phyloP scores from a whole-genome alignment of 108 stramenopile species.

The Cyclotella kingstonii region DNA sequence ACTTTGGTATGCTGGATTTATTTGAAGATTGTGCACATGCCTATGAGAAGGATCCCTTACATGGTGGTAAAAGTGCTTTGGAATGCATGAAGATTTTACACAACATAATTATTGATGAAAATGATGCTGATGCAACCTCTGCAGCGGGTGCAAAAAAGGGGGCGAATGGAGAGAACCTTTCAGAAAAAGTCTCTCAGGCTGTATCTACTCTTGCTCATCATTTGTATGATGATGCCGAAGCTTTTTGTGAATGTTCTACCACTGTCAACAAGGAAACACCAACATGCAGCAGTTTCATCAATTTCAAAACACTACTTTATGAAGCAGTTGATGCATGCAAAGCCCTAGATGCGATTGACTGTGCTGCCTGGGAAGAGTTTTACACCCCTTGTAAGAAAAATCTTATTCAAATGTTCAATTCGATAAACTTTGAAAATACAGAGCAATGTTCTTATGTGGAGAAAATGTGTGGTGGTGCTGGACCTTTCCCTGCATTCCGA shows the following conservation, averaged over 20 bases:
- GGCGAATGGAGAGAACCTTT: slow-evolving; percentile 37
- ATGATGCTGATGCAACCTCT: not conserved
- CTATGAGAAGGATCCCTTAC: slow-evolving; percentile 50
- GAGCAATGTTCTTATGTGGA: slow-evolving; percentile 76
- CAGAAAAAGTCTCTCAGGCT: slow-evolving; percentile 50
- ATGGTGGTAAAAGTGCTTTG: slow-evolving; percentile 75
- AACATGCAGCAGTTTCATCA: slow-evolving; percentile 67
- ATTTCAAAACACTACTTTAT: slow-evolving; percentile 83
- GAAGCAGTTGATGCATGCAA: slow-evolving; percentile 87
- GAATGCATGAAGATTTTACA: slow-evolving; percentile 82
- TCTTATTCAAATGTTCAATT: slow-evolving; percentile 53
- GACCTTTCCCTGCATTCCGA: slow-evolving; percentile 84
- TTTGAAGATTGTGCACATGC: slow-evolving; percentile 87
- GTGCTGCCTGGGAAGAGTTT: slow-evolving; percentile 86
- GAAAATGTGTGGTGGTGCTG: slow-evolving; percentile 65
- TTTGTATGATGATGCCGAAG: slow-evolving; percentile 67
- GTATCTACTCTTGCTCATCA: slow-evolving; percentile 64
- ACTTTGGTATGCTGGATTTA: slow-evolving; percentile 82
- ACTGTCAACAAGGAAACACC: slow-evolving; percentile 62
- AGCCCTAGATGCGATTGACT: slow-evolving; percentile 87
- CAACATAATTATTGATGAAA: slow-evolving; percentile 59
- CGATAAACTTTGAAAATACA: slow-evolving; percentile 51
- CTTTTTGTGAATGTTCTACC: slow-evolving; percentile 78
- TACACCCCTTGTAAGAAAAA: slow-evolving; percentile 71
- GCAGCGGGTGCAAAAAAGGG: slow-evolving; percentile 13